Base-by-base conservation (phyloP, 768 basidiomycete genomes). In the Leccinum fibrillosum region DNA sequence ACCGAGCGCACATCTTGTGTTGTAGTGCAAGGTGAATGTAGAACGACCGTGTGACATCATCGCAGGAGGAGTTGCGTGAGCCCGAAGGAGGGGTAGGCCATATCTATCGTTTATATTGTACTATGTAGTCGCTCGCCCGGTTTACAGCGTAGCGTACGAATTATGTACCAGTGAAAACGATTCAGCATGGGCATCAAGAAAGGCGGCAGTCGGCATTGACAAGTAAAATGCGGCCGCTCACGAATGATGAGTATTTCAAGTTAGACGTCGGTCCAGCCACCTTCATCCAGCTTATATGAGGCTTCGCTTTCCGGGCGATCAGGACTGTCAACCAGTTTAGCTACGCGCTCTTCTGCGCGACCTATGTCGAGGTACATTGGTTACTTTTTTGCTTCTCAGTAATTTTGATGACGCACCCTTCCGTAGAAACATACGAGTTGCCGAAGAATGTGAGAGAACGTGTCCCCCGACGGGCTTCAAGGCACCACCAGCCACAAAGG, bases 401-500 rank as follows among this genome's bases (percentile, higher is more conserved):
- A 5, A 2, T 11, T 45, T 15, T 30, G 48, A 25, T 49, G 15
- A 57, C 75, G 53, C 56, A 86, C 92, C 92, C 82, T 94, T 94
- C n/a, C 92, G 84, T 61, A 94, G 78, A 70, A 90, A 92, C 66
- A 94, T 81, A 55, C 92, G 81, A 9, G 91, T 92, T 4, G 92
- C 86, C n/a, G 92, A 94, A 17, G 92, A 90, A 57, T 80, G 92
- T 0, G 92, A 94, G 45, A 94, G 75, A 60, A 94, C 92, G 66
- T 94, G 92, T 0, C 92, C 92, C 39, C 91, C 92, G 48, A 95
- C 90, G 17, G 93, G 92, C 74, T 96, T 96, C 39, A 94, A 80
- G 19, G 90, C 91, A 34, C 93, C 91, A 42, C 94, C 94, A 25
- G 93, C 94, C 44, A 95, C 94, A 67, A 98, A 98, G 52, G 92